Evolutionary conservation across 1,139 yeast genomes (phyloP), one percentile per base, ranked within the genome.

Genomic region (Candida buenavistaensis): DNA sequence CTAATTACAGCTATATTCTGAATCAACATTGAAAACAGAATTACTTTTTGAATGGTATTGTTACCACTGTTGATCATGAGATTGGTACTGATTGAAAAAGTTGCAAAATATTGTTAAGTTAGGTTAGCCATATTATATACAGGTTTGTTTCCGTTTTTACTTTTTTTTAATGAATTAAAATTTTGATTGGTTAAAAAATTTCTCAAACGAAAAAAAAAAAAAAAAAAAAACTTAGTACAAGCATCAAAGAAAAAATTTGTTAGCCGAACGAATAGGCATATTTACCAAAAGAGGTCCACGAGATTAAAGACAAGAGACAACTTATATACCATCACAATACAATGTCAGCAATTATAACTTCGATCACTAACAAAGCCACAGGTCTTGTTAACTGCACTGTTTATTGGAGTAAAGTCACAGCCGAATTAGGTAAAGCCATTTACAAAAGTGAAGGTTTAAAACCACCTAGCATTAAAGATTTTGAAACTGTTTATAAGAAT

Each of bases 361-460:
- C 54, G 31, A 45, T 57, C 36, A 62, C 66, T 40, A 46, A 64
- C 52, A 68, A 64, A 54, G 51, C 74, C 41, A 62, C 69, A 41
- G 60, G 62, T 48, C 48, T 62, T 27, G 59, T 66, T 46, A 72
- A 78, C 62, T 57, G 68, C 44, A 70, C 87, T 38, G 63, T 80
- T 38, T 92, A 88, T 82, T 92, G 95, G 89, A 68, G 86, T 51
- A 92, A 90, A 72, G 97, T 92, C 44, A 72, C 80, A 41, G 87
- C 79, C 48, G 97, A 92, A 69, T 66, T 92, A 50, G 86, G 89
- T 42, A 92, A 90, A 71, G 85, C 85, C 61, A 86, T 92, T 44
- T 90, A 89, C 77, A 70, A 82, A 57, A 83, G 85, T 64, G 98
- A 92, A 72, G 95, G 90, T 45, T 73, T 92, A 55, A 87, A 95